phyloP scores from a whole-genome alignment of 2,329 filamentous ascomycete species.

The Diaporthe velutina region DNA sequence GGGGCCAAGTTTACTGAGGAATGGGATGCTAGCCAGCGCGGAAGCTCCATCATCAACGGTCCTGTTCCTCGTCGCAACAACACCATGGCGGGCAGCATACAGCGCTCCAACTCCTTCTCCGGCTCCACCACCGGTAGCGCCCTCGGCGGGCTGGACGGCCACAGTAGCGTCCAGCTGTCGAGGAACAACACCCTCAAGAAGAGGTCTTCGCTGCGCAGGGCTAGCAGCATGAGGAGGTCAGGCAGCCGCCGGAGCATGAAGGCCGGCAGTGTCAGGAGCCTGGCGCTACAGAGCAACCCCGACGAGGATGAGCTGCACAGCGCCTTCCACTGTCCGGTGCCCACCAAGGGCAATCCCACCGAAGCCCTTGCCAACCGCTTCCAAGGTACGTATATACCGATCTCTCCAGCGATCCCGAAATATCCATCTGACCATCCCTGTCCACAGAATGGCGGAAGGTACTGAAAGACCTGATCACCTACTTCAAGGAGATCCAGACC shows the following conservation, averaged over 20 bases:
- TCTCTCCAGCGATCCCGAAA: neutral
- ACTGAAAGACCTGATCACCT: constrained; percentile 92
- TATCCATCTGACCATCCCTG: constrained; percentile 17
- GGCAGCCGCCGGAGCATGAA: constrained; percentile 84
- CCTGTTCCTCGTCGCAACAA: constrained; percentile 42
- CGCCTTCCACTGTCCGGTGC: constrained; percentile 90
- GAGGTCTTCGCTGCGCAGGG: constrained; percentile 82
- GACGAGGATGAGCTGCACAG: constrained; percentile 82
- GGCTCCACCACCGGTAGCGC: constrained; percentile 64
- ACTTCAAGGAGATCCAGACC: constrained; percentile 91
- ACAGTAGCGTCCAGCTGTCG: constrained; percentile 54
- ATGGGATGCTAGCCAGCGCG: constrained; percentile 78
- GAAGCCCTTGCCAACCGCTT: constrained; percentile 90
- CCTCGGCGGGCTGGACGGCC: constrained; percentile 46
- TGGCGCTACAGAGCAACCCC: constrained; percentile 77
- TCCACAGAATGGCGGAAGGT: constrained; percentile 89
- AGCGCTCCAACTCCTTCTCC: constrained; percentile 73
- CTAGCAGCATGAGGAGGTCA: constrained; percentile 81
- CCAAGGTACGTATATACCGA: constrained; percentile 72
- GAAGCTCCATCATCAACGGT: constrained; percentile 73
- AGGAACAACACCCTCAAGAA: constrained; percentile 86
- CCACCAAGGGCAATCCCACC: constrained; percentile 87
- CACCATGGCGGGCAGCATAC: constrained; percentile 54
- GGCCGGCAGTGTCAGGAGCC: constrained; percentile 87
- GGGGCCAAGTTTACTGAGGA: constrained; percentile 74